Evolutionary conservation across 208 protist species (phyloP), one percentile per base, ranked within the genome.

Genomic region (Leishmania guyanensis): DNA sequence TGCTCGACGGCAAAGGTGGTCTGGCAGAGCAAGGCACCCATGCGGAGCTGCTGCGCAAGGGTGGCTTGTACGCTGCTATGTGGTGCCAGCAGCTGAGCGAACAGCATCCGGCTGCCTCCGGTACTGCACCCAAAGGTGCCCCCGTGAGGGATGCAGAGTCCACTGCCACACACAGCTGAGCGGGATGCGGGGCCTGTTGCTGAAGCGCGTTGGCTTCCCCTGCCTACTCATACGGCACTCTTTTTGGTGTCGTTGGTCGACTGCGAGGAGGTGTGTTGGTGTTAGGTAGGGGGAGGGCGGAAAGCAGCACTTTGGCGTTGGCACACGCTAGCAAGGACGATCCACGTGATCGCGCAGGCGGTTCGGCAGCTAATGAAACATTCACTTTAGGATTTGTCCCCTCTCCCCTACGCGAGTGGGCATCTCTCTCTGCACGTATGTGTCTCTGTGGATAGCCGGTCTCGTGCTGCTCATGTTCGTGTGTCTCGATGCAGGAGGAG

Each of bases 21-120:
- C 64, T 99, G 53, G 90, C 89, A 75, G 96, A 98, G 88, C 84
- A 91, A 62, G 97, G 98, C 43, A 92, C 87, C 1, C 97, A 99
- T 87, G 73, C 85, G 4, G 92, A 97, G 82, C 90, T 99, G 74
- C 82, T 99, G n/a, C 66, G 78, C 50, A 78, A 79, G 43, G 62
- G 87, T n/a, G 93, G 91, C 6, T 84, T 98, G 75, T 98, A 98
- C 79, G 86, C 85, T 33, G 56, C 88, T 46, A 76, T 98, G 86
- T 98, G 95, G 94, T 81, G 82, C 16, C 89, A 93, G 78, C 96
- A 98, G 86, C 89, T 96, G 73, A 84, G 81, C 33, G 91, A 95
- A 22, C 77, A 82, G 39, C 75, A 84, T 22, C 22, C 77, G 33
- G 78, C 73, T 16, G 60, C 74, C 43, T 33, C 48, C 33, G 69